A percentile compares a stretch with the other conserved stretches of the same genome.
These are phyloP conservation scores for Solanum rostratum DNA, from an alignment of 257 asterid species.

Conservation along the genomic window DNA sequence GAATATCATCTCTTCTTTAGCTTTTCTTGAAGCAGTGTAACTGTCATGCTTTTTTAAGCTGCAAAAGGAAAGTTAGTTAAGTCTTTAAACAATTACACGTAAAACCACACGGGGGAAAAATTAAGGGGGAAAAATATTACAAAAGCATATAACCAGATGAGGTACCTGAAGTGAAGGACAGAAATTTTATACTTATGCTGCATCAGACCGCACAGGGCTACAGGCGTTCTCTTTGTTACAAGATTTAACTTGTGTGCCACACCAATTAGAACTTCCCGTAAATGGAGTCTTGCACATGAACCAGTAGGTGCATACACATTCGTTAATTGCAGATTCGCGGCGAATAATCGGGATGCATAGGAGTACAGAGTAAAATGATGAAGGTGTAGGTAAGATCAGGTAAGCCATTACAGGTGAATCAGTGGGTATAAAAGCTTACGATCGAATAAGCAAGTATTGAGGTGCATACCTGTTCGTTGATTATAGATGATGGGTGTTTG, in stretches of 20 bases:
- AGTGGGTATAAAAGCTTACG: no score
- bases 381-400: no score
- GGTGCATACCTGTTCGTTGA: no score
- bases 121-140: background rate
- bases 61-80: conserved; percentile 7
- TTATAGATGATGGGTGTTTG: no score
- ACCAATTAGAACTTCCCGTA: conserved; percentile 43
- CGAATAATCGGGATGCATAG: no score
- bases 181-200: conserved; percentile 91
- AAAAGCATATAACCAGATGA: background rate
- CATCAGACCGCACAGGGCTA: conserved; percentile 69
- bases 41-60: conserved; percentile 80
- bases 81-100: conserved; percentile 1
- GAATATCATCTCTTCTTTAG: conserved; percentile 85
- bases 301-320: conserved; percentile 37
- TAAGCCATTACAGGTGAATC: no score
- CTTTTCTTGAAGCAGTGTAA: conserved; percentile 72
- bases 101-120: background rate
- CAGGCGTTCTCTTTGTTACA: conserved; percentile 35
- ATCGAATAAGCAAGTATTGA: no score
- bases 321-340: background rate
- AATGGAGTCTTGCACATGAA: conserved; percentile 58
- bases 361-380: no score
- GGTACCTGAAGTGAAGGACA: conserved; percentile 92
- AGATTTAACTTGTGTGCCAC: conserved; percentile 50